Evolutionary conservation across 2,329 filamentous ascomycete species (phyloP).

Genomic region (Aureobasidium subglaciale): DNA sequence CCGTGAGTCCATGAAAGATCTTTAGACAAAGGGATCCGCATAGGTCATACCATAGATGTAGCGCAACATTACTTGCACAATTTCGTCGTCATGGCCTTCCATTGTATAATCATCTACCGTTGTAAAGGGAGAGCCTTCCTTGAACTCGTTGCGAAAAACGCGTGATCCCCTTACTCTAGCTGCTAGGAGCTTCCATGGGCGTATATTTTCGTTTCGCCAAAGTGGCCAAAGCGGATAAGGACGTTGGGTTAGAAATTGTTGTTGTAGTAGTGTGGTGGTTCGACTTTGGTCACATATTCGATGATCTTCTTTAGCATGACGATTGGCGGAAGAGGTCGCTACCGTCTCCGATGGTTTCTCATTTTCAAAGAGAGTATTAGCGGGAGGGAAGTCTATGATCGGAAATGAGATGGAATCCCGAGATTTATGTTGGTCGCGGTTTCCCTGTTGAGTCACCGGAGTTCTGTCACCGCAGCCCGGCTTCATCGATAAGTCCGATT

Average conservation of each 20-base stretch:
- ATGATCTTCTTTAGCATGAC: not conserved
- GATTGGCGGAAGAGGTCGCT: too few species aligned
- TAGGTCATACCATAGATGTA: not conserved
- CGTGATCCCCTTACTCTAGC: not conserved
- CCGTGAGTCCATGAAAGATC: not conserved
- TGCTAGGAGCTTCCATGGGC: not conserved
- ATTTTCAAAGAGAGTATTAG: too few species aligned
- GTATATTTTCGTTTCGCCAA: not conserved
- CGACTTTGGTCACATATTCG: not conserved
- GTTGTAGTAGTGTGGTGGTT: not conserved
- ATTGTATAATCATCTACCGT: not conserved
- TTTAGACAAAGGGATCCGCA: not conserved
- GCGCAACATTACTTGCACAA: not conserved
- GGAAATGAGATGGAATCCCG: too few species aligned
- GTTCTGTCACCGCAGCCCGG: too few species aligned
- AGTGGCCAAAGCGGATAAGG: not conserved
- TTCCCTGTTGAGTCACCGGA: too few species aligned
- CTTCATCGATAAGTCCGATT: too few species aligned
- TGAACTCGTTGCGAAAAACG: not conserved
- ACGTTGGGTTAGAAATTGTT: not conserved
- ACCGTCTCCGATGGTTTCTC: too few species aligned
- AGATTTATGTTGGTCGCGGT: too few species aligned
- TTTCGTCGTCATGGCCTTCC: not conserved
- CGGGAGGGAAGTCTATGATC: too few species aligned
- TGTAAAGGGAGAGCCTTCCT: not conserved